phyloP scores from a whole-genome alignment of 2,329 filamentous ascomycete genomes.

The Alternaria postmessia region DNA sequence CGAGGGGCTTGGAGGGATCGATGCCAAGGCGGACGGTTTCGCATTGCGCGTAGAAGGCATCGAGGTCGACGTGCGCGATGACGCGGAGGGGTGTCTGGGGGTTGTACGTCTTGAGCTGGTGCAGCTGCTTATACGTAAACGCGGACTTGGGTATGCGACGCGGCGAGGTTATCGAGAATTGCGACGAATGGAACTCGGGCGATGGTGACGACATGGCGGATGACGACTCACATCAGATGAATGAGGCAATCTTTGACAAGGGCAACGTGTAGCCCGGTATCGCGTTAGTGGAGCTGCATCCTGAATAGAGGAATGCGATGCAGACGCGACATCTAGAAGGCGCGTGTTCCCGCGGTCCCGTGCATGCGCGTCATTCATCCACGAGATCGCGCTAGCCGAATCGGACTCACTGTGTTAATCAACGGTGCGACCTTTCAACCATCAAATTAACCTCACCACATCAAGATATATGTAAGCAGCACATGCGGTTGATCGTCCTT shows the following conservation, averaged over 20 bases:
- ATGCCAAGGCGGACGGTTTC: conserved; percentile 87
- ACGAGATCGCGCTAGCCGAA: conserved; percentile 27
- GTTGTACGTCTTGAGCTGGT: conserved; percentile 75
- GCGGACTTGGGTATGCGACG: conserved; percentile 64
- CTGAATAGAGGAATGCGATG: conserved; percentile 6
- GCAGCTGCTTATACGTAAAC: conserved; percentile 86
- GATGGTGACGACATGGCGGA: conserved; percentile 58
- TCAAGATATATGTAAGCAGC: background rate
- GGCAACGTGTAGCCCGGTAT: background rate
- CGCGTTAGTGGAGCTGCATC: background rate
- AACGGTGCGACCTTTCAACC: background rate
- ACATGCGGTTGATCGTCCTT: background rate
- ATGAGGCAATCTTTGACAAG: background rate
- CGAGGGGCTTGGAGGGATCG: conserved; percentile 79
- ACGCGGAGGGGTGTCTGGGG: conserved; percentile 81
- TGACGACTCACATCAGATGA: conserved; percentile 8
- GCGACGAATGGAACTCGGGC: conserved; percentile 58
- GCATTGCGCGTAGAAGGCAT: conserved; percentile 95
- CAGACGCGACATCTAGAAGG: conserved; percentile 15
- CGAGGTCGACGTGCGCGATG: conserved; percentile 90
- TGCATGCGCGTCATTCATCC: conserved; percentile 47
- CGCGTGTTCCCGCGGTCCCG: conserved; percentile 46
- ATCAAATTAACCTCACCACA: background rate
- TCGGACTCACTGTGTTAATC: background rate
- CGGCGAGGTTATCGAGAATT: conserved; percentile 49